Base-by-base conservation (phyloP, 2,329 filamentous ascomycete species). In the Trichoderma sp. region DNA sequence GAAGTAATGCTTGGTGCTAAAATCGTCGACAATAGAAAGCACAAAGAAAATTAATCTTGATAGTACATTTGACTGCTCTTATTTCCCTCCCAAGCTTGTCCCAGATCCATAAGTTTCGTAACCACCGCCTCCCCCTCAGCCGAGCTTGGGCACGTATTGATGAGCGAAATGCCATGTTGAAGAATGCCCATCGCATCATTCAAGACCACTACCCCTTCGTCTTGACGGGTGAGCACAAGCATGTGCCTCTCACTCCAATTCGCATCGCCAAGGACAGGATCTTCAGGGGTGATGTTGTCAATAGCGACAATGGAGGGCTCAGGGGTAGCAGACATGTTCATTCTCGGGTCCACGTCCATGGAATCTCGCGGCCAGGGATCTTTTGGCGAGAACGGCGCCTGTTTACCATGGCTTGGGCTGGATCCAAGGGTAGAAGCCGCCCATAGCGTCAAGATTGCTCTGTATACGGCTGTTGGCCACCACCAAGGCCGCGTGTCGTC, bases 391-490 rank as follows among this genome's bases (percentile, higher is more conserved):
- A 36, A 61, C 6, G 20, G 13, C 20, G 67, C 15, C n/a, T 30
- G 13, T n/a, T 30, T 30, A 2, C 26, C 23, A 20, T 36, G 30
- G n/a, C 13, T 34, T n/a, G 57, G 13, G 9, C 20, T 8, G 17
- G 39, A 23, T 17, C 36, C 39, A 28, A 71, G 82, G 1, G 91
- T 79, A 74, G 88, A 88, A 74, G 91, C 88, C 3, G 86, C 84
- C 90, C 89, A 92, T 3, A 91, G 81, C 53, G 90, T 86, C 70
- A 92, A 81, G 4, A 85, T 85, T 2, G 86, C 90, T n/a, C 91
- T 88, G 78, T 93, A 93, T 53, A 93, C 82, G 3, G 90, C 91
- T 2, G 86, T 87, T n/a, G 89, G 83, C 91, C 91, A 93, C 91
- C 91, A 93, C 47, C 86, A 87, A 6, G 91, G 91, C 26, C 90